Evolutionary conservation across 305 asterid species (phyloP).

Genomic region (Fraxinus nigra): DNA sequence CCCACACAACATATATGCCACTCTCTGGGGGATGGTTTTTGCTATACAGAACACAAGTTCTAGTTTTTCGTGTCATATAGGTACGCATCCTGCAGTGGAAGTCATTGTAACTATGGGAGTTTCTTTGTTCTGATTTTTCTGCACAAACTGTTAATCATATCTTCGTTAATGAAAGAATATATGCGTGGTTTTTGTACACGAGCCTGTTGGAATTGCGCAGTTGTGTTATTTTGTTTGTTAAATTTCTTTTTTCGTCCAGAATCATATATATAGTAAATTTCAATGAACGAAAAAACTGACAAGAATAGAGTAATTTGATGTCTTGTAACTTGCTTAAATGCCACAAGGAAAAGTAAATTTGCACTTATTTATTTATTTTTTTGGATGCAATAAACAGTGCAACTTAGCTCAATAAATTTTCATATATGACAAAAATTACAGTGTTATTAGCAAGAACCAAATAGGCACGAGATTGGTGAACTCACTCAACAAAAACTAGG

Average conservation of each 20-base stretch:
- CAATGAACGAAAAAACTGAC: not conserved
- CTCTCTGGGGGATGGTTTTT: slow-evolving; percentile 34
- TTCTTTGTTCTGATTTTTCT: slow-evolving; percentile 34
- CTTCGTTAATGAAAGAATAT: slow-evolving; percentile 36
- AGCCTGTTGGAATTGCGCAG: not conserved
- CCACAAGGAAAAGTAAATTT: not conserved
- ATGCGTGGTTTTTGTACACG: slow-evolving; percentile 25
- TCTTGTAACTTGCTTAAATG: not conserved
- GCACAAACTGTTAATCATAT: slow-evolving; percentile 24
- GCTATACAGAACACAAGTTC: slow-evolving; percentile 32
- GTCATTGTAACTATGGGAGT: slow-evolving; percentile 51
- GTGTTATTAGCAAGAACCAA: slow-evolving; percentile 27
- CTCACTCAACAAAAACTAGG: slow-evolving; percentile 25
- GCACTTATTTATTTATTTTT: not conserved
- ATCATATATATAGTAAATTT: not conserved
- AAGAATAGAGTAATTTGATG: not conserved
- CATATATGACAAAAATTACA: slow-evolving; percentile 30
- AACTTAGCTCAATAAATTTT: slow-evolving; percentile 11
- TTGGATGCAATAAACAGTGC: slow-evolving; percentile 23
- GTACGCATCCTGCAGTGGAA: slow-evolving; percentile 27
- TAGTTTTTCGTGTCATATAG: slow-evolving; percentile 27
- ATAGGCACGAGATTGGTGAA: slow-evolving; percentile 22
- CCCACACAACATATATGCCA: slow-evolving; percentile 22
- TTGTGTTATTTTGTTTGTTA: slow-evolving; percentile 9
- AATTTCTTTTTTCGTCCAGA: not conserved